These are phyloP conservation scores for Musa balbisiana DNA, from an alignment of 202 grass and related monocot genomes.

Conservation along the genomic window DNA sequence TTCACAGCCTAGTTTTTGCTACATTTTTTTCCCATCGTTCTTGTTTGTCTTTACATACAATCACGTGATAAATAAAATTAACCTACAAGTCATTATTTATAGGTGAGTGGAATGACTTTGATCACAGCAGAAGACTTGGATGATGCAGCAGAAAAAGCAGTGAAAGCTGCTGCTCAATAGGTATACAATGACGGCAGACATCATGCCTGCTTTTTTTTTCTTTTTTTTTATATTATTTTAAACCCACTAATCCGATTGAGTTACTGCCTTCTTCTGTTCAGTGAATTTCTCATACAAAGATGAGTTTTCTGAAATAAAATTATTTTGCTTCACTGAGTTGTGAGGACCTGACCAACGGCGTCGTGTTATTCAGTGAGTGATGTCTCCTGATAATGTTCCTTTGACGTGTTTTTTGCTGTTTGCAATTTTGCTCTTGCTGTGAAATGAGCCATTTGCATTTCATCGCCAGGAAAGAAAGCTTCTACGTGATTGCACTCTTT, in stretches of 20 bases:
- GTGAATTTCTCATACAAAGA: too few relatives aligned
- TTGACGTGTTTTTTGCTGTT: too few relatives aligned
- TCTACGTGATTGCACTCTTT: too few relatives aligned
- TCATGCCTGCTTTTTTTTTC: neutral
- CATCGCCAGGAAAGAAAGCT: too few relatives aligned
- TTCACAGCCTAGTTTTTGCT: neutral
- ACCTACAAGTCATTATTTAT: conserved; percentile 6
- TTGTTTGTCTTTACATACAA: neutral
- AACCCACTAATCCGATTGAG: too few relatives aligned
- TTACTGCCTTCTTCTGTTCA: neutral
- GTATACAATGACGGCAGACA: neutral
- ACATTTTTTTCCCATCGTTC: neutral
- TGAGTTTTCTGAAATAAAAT: neutral
- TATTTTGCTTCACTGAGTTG: neutral
- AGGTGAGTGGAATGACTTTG: conserved; percentile 89
- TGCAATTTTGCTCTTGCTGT: too few relatives aligned
- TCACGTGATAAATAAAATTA: too few relatives aligned
- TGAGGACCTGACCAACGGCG: neutral
- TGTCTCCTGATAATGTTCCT: neutral
- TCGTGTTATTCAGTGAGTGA: neutral
- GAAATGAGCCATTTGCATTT: too few relatives aligned
- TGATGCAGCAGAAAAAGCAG: conserved; percentile 93
- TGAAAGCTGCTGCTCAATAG: conserved; percentile 52
- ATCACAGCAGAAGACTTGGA: conserved; percentile 98
- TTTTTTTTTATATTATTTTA: too few relatives aligned